Conservation (phyloP, 345 rosid genomes). For the Acer campestre region DNA sequence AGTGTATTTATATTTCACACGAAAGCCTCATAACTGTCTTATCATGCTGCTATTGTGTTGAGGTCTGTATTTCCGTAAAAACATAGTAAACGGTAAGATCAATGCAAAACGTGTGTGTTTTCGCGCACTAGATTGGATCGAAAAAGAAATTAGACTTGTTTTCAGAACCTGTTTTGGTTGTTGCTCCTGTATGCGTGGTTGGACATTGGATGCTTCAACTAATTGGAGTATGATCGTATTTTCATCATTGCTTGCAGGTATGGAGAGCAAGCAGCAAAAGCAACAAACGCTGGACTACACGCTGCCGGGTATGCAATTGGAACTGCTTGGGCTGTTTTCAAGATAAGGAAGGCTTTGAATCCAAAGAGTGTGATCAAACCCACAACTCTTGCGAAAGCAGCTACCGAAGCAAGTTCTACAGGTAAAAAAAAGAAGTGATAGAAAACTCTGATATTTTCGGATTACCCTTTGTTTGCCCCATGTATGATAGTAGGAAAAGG, state of each 20-base stretch:
- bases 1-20: not conserved
- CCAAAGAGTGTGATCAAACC: slow-evolving; percentile 79
- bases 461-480: no score
- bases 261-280: slow-evolving; percentile 75
- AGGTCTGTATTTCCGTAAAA: not conserved
- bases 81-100: not conserved
- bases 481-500: no score
- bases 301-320: slow-evolving; percentile 94
- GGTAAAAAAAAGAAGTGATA: slow-evolving; percentile 40
- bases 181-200: not conserved
- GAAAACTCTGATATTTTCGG: no score
- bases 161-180: not conserved
- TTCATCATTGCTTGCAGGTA: slow-evolving; percentile 46
- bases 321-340: slow-evolving; percentile 93
- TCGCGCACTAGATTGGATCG: no score
- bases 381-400: slow-evolving; percentile 66
- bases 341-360: slow-evolving; percentile 81
- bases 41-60: not conserved
- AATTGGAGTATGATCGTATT: not conserved
- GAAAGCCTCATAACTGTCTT: not conserved
- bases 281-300: slow-evolving; percentile 67
- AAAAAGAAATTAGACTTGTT: not conserved
- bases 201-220: not conserved
- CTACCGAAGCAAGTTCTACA: slow-evolving; percentile 45
- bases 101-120: no score